phyloP scores from a whole-genome alignment of 2,329 filamentous ascomycete genomes.

The Diaporthe amygdali region DNA sequence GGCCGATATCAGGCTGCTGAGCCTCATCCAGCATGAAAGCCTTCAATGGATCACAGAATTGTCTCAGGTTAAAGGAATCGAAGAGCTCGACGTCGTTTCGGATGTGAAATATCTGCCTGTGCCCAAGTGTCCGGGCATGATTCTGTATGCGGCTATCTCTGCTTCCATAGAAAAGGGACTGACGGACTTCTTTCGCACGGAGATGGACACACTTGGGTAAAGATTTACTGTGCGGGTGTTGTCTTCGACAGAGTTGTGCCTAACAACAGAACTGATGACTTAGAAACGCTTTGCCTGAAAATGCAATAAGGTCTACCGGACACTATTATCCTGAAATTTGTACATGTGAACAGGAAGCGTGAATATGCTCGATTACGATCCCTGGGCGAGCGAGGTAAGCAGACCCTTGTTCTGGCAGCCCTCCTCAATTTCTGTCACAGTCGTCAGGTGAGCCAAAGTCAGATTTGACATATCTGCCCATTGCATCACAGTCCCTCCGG shows the following conservation, averaged over 20 bases:
- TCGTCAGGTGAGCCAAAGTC: constrained; percentile 13
- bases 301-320: not conserved
- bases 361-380: not conserved
- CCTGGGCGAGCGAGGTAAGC: not conserved
- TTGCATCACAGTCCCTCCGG: constrained; percentile 2
- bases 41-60: constrained; percentile 65
- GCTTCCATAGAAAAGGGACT: constrained; percentile 56
- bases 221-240: not conserved
- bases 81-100: constrained; percentile 55
- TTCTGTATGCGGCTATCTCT: constrained; percentile 65
- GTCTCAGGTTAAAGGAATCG: constrained; percentile 52
- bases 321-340: not conserved
- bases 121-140: constrained; percentile 58
- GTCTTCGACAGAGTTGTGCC: no score
- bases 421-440: constrained; percentile 1
- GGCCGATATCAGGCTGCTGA: constrained; percentile 52
- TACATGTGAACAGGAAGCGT: not conserved
- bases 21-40: constrained; percentile 49
- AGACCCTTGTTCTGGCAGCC: constrained; percentile 4
- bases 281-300: no score
- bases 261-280: not conserved
- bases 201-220: not conserved
- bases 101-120: constrained; percentile 59
- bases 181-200: constrained; percentile 5
- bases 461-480: constrained; percentile 13